A percentile compares a stretch with the other conserved stretches of the same genome.
These are phyloP conservation scores for Neurospora sublineolata DNA, from an alignment of 495 filamentous ascomycete species.

Conservation along the genomic window DNA sequence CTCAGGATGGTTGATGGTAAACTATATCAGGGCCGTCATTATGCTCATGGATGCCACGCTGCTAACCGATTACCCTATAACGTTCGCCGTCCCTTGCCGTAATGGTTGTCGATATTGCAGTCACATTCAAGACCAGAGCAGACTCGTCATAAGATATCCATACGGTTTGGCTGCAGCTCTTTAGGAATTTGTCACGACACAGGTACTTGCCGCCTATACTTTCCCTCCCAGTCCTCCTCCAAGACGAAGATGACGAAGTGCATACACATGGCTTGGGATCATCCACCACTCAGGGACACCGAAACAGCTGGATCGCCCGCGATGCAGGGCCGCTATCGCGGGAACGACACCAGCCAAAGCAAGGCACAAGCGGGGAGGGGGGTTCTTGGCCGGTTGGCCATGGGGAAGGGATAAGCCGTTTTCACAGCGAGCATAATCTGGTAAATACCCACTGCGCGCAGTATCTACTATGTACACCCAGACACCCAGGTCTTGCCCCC, in stretches of 20 bases:
- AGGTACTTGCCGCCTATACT: neutral
- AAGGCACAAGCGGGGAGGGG: neutral
- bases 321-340: conserved; percentile 11
- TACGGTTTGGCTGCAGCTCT: neutral
- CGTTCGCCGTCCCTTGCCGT: neutral
- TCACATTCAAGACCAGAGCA: neutral
- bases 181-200: neutral
- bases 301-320: conserved; percentile 1
- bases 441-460: neutral
- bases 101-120: neutral
- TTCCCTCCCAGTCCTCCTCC: neutral
- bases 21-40: neutral
- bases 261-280: neutral
- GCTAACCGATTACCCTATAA: neutral
- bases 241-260: neutral
- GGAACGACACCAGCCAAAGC: conserved; percentile 4
- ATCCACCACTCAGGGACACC: neutral
- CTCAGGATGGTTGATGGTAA: neutral
- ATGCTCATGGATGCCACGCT: conserved; percentile 8
- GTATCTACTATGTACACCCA: neutral
- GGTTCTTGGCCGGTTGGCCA: neutral
- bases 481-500: neutral
- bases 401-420: neutral
- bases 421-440: neutral
- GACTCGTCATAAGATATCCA: neutral